Percentiles rank a stretch among this genome's conserved stretches.
phyloP scores from a whole-genome alignment of 2,329 filamentous ascomycete species.

The Zymoseptoria tritici region DNA sequence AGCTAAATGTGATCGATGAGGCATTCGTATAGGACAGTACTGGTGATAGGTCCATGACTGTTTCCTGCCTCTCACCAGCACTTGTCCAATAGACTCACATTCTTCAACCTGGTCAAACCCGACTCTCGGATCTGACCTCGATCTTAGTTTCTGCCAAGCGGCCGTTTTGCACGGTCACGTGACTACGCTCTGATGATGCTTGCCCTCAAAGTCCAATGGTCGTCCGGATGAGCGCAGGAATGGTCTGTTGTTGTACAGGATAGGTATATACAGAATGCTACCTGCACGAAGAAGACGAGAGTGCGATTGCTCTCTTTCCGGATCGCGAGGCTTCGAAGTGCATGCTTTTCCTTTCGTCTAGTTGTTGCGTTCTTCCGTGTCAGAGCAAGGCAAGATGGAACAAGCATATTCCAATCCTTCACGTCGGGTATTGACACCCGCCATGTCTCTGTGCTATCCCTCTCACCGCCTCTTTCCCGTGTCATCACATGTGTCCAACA shows the following conservation, averaged over 20 bases:
- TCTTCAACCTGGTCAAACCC: too few relatives aligned
- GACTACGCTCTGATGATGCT: not conserved
- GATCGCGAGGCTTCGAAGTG: not conserved
- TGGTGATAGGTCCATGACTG: too few relatives aligned
- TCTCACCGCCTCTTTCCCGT: not conserved
- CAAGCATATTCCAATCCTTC: not conserved
- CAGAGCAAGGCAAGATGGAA: not conserved
- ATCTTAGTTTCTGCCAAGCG: too few relatives aligned
- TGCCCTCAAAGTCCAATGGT: too few relatives aligned
- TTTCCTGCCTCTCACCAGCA: too few relatives aligned
- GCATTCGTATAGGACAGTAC: too few relatives aligned
- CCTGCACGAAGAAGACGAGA: not conserved
- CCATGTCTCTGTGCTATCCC: not conserved
- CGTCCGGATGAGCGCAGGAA: too few relatives aligned
- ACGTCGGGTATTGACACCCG: not conserved
- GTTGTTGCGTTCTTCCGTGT: not conserved
- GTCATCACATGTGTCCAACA: not conserved
- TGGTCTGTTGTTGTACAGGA: conserved; percentile 1
- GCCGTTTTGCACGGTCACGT: not conserved
- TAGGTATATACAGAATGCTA: not conserved
- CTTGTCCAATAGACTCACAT: too few relatives aligned
- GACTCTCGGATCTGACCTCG: too few relatives aligned
- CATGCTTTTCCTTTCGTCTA: not conserved
- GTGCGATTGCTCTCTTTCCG: not conserved
- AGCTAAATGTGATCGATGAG: too few relatives aligned